Conservation (phyloP, 768 basidiomycete species). For the Asterophora parasitica region DNA sequence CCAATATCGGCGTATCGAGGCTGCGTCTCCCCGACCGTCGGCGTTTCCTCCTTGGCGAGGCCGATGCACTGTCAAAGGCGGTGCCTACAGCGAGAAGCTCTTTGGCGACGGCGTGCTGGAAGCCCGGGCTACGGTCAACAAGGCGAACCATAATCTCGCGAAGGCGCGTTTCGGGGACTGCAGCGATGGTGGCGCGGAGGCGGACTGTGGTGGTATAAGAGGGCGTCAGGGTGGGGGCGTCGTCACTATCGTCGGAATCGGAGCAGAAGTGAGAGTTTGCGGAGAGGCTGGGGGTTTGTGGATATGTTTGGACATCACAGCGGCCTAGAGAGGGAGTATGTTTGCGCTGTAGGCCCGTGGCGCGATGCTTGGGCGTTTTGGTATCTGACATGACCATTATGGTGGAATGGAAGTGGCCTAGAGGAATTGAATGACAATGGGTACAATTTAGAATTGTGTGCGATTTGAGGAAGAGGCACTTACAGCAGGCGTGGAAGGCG, state of each 20-base stretch:
- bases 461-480: background rate
- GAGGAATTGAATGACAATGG: too few relatives aligned
- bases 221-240: slow-evolving; percentile 7
- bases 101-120: slow-evolving; percentile 34
- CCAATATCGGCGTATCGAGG: slow-evolving; percentile 1
- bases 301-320: slow-evolving; percentile 7
- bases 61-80: slow-evolving; percentile 1
- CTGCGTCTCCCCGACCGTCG: slow-evolving; percentile 11
- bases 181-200: slow-evolving; percentile 32
- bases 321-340: slow-evolving; percentile 5
- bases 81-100: slow-evolving; percentile 24
- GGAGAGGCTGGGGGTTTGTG: background rate
- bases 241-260: slow-evolving; percentile 7
- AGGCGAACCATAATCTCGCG: slow-evolving; percentile 36
- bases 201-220: slow-evolving; percentile 10
- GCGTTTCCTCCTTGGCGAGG: slow-evolving; percentile 12
- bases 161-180: slow-evolving; percentile 32
- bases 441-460: too few relatives aligned
- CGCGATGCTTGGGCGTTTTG: background rate
- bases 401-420: background rate
- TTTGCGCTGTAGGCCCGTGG: background rate
- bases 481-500: background rate
- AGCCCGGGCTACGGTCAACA: slow-evolving; percentile 27
- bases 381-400: slow-evolving; percentile 3
- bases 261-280: background rate